Percentiles rank a stretch among this genome's conserved stretches.
Conservation (phyloP, 352 stramenopile genomes). For the Globisporangium perplexum region DNA sequence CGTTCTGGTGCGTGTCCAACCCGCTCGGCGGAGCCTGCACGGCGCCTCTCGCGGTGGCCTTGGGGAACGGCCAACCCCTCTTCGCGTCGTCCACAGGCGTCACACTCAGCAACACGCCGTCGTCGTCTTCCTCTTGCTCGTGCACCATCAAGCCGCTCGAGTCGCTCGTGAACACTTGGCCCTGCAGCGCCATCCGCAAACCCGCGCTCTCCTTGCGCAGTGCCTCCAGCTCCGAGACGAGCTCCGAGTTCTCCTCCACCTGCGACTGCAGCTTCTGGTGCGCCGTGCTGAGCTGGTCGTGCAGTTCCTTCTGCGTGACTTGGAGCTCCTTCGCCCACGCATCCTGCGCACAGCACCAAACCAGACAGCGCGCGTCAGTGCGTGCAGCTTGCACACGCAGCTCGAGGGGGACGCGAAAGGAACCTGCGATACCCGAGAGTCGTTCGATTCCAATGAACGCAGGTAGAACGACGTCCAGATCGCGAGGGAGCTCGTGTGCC, state of each 20-base stretch:
- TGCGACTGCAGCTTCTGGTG: conserved; percentile 68
- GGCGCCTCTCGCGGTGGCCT: neutral
- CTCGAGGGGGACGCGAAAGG: conserved; percentile 17
- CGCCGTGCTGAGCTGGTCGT: conserved; percentile 56
- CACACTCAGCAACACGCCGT: conserved; percentile 70
- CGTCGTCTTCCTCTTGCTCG: conserved; percentile 70
- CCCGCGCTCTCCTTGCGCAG: conserved; percentile 60
- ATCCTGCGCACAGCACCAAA: conserved; percentile 32
- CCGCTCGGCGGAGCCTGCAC: conserved; percentile 1
- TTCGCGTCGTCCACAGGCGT: conserved; percentile 30
- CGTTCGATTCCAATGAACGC: conserved; percentile 75
- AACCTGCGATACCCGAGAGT: conserved; percentile 72
- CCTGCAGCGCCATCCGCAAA: conserved; percentile 50
- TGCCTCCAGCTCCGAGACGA: conserved; percentile 58
- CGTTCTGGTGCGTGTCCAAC: conserved; percentile 7
- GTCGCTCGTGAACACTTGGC: conserved; percentile 72
- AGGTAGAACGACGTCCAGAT: conserved; percentile 86
- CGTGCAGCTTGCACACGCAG: neutral
- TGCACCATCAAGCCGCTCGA: conserved; percentile 60
- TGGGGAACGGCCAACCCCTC: neutral
- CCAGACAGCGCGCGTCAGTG: neutral
- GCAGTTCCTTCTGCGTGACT: conserved; percentile 69
- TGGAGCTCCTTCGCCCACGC: conserved; percentile 81
- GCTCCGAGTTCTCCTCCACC: conserved; percentile 65
- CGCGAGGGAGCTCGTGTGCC: conserved; percentile 75